These are phyloP conservation scores for Leucosporidium creatinivorum DNA, from an alignment of 768 basidiomycete genomes.

Conservation along the genomic window DNA sequence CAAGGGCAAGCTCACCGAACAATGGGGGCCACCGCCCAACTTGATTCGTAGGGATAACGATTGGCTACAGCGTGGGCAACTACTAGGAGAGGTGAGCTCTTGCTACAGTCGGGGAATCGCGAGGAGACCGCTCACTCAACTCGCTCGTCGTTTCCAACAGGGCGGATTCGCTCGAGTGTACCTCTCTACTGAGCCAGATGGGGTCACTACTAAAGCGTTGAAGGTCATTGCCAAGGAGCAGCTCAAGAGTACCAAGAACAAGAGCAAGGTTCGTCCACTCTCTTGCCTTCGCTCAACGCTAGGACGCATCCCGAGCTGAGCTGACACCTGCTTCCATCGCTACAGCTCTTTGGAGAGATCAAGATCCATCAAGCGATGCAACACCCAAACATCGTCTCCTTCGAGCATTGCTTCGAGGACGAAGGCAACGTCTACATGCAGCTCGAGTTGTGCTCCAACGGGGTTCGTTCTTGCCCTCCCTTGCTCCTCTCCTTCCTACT, in stretches of 20 bases:
- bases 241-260: conserved; percentile 90
- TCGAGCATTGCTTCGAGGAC: conserved; percentile 93
- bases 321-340: background rate
- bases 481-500: background rate
- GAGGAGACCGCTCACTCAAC: background rate
- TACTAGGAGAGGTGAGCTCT: conserved; percentile 34
- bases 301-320: background rate
- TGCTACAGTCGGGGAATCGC: background rate
- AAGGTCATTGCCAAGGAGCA: conserved; percentile 92
- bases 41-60: conserved; percentile 23
- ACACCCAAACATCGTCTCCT: conserved; percentile 87
- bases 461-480: conserved; percentile 44
- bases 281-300: background rate
- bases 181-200: conserved; percentile 68
- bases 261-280: conserved; percentile 67
- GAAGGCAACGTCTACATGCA: conserved; percentile 94
- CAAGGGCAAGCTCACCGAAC: conserved; percentile 33
- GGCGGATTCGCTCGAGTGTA: conserved; percentile 97
- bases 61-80: conserved; percentile 30
- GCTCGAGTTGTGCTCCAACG: conserved; percentile 82
- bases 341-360: conserved; percentile 92
- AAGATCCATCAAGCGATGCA: conserved; percentile 86
- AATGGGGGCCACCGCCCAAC: conserved; percentile 33
- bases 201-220: conserved; percentile 60
- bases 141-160: conserved; percentile 36